phyloP scores from a whole-genome alignment of 1,284 basidiomycete species.

The Rugosomyces carneus region DNA sequence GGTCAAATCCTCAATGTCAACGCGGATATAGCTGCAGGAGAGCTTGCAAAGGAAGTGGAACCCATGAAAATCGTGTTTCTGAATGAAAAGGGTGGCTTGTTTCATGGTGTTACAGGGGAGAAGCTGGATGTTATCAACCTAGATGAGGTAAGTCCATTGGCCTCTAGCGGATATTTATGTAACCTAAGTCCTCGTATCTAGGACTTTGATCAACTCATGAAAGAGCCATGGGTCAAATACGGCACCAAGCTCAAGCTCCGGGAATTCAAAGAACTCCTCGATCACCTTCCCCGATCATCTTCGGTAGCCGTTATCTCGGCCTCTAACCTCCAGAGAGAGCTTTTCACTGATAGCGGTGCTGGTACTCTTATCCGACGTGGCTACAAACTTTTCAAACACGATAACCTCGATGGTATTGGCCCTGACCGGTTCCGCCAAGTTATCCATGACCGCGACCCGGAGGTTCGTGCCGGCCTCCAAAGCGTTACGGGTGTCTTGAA shows the following conservation, averaged over 20 bases:
- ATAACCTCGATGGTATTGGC: conserved; percentile 78
- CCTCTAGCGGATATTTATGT: background rate
- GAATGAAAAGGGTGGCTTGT: conserved; percentile 97
- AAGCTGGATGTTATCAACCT: conserved; percentile 96
- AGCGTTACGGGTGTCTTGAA: conserved; percentile 89
- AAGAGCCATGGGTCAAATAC: conserved; percentile 99
- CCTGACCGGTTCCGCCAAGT: conserved; percentile 91
- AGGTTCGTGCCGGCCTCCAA: conserved; percentile 79
- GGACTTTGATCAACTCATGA: conserved; percentile 97
- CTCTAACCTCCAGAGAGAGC: conserved; percentile 91
- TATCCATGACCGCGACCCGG: conserved; percentile 91
- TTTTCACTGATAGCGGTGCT: conserved; percentile 97
- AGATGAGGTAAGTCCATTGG: conserved; percentile 67
- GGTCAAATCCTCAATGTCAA: conserved; percentile 97
- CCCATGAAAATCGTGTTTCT: conserved; percentile 99
- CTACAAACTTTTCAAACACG: conserved; percentile 94
- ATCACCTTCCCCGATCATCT: conserved; percentile 95
- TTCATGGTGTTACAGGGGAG: conserved; percentile 94
- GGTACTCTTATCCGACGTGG: conserved; percentile 97
- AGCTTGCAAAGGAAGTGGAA: conserved; percentile 93
- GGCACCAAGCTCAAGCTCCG: conserved; percentile 99
- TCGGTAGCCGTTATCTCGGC: conserved; percentile 98
- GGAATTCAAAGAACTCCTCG: conserved; percentile 98
- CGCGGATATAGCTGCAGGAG: conserved; percentile 93
- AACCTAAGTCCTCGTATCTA: conserved; percentile 24